Conservation (phyloP, 371 early-diverging fungal species). For the Mucor irregularis region DNA sequence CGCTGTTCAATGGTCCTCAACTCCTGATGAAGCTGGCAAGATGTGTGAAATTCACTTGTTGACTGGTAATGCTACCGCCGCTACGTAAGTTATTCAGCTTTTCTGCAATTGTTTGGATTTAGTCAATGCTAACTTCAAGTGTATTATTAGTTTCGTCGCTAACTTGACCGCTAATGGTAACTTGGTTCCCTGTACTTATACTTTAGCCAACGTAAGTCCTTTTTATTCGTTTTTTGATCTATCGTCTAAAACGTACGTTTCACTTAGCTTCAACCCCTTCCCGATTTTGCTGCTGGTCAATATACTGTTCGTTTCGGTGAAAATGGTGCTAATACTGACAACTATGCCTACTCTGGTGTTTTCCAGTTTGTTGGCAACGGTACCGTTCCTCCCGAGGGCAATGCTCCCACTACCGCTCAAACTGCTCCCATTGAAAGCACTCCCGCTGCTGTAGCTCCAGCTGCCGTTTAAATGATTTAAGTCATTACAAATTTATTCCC, state of each 20-base stretch:
- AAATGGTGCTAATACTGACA: slow-evolving; percentile 3
- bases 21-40: background rate
- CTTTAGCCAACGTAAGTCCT: slow-evolving; percentile 16
- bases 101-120: background rate
- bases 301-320: slow-evolving; percentile 24
- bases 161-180: slow-evolving; percentile 24
- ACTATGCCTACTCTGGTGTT: slow-evolving; percentile 16
- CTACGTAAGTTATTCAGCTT: slow-evolving; percentile 9
- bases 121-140: background rate
- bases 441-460: background rate
- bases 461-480: no score
- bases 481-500: no score
- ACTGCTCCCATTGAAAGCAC: no score
- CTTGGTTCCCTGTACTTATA: slow-evolving; percentile 24
- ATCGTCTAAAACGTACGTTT: no score
- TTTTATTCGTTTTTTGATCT: background rate
- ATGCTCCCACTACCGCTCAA: background rate
- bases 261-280: slow-evolving; percentile 24
- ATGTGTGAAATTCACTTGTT: slow-evolving; percentile 25
- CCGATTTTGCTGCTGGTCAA: slow-evolving; percentile 22
- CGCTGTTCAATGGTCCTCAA: slow-evolving; percentile 16
- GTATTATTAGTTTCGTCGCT: slow-evolving; percentile 14
- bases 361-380: slow-evolving; percentile 21
- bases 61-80: slow-evolving; percentile 14
- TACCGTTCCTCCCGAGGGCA: background rate